phyloP scores from a whole-genome alignment of 2,329 filamentous ascomycete species.

The Helicocarpus griseus region DNA sequence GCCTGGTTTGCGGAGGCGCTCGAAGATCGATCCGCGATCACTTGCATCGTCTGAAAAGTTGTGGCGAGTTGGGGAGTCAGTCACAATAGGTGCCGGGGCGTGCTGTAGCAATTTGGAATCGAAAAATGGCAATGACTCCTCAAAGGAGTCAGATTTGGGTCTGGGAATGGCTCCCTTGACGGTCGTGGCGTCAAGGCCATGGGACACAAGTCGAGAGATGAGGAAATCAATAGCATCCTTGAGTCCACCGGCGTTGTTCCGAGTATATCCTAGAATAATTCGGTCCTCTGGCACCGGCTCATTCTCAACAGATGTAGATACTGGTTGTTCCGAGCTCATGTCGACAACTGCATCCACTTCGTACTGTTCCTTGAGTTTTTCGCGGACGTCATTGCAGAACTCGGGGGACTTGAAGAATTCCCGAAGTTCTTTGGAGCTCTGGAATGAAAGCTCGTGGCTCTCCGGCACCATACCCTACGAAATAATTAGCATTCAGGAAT shows the following conservation, averaged over 20 bases:
- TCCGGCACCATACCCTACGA: conserved; percentile 87
- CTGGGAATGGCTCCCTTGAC: conserved; percentile 92
- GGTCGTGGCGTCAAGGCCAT: conserved; percentile 76
- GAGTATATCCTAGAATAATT: conserved; percentile 74
- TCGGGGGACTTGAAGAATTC: conserved; percentile 73
- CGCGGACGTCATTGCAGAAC: conserved; percentile 68
- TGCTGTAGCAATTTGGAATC: conserved; percentile 94
- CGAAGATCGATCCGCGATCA: conserved; percentile 75
- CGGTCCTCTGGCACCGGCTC: conserved; percentile 39
- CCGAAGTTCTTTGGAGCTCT: conserved; percentile 63
- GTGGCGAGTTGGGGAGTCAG: conserved; percentile 80
- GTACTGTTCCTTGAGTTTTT: conserved; percentile 82
- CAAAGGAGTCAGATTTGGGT: conserved; percentile 98
- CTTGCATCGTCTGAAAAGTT: conserved; percentile 73
- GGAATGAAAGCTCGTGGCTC: conserved; percentile 81
- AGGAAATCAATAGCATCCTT: conserved; percentile 95
- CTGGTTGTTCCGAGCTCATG: conserved; percentile 26
- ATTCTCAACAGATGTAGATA: conserved; percentile 28
- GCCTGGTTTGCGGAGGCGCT: conserved; percentile 86
- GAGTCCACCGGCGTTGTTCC: conserved; percentile 91
- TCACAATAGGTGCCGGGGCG: conserved; percentile 67
- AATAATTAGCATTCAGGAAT: conserved; percentile 19
- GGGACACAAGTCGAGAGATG: conserved; percentile 72
- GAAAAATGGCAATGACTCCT: conserved; percentile 93
- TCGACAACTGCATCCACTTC: conserved; percentile 78